Base-by-base conservation (phyloP, 2,329 filamentous ascomycete species). In the Tetracladium maxilliforme region DNA sequence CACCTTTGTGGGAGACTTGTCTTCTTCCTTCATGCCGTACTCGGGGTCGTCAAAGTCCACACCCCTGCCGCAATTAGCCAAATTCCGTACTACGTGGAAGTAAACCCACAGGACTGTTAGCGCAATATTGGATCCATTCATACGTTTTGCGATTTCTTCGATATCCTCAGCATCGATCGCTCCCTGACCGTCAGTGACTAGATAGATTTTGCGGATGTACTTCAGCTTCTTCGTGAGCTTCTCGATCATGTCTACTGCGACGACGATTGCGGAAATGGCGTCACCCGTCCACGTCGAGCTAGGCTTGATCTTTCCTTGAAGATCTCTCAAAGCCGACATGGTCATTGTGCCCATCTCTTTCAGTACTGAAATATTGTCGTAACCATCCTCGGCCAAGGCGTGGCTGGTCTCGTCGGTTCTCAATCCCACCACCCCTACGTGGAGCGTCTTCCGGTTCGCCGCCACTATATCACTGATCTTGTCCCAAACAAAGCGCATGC, bases 401-500 rank as follows among this genome's bases (percentile, higher is more conserved):
- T 92, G 84, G 23, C 61, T 47, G 1, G 83, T 86, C 21, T 62
- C 71, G 39, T 93, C 75, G 11, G 86, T 92, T 30, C 81, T 70
- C 28, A 94, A 58, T 1, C 79, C 90, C 30, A 98, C 51, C 3
- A 94, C 76, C n/a, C 83, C 79, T 22, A 83, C 56, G 13, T 65
- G 67, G 41, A 71, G 69, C 1, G 76, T 84, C 47, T 84, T 87
- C 24, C 81, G 68, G 15, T 70, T 74, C 16, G 47, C 48, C 22
- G 64, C 51, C 49, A 83, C 76, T 4, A 74, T 82, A 6, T 68
- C 70, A 5, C 75, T 76, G 36, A 92, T 79, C 46, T 81, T 90
- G 59, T 95, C 87, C 86, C 87, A 98, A 24, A 95, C 68, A 52
- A 93, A 98, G 33, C 71, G 70, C 70, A 95, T 74, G 23, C 72